A percentile compares a stretch with the other conserved stretches of the same genome.
These are phyloP conservation scores for Artemisia annua DNA, from an alignment of 129 eudicot genomes.

Conservation along the genomic window DNA sequence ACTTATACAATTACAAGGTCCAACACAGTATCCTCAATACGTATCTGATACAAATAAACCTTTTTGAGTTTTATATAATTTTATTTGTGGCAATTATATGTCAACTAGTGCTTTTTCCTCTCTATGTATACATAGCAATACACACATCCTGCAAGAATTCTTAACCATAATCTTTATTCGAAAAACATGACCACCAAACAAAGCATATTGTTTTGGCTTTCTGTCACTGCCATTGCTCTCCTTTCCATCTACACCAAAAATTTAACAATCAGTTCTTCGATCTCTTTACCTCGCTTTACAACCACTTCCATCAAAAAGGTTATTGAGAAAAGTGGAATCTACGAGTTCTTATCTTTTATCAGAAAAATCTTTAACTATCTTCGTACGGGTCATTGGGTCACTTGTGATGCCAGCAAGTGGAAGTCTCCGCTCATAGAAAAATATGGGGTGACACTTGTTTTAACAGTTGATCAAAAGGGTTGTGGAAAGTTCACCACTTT, in stretches of 20 bases:
- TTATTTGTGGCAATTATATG: too few species aligned
- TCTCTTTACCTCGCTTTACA: constrained; percentile 14
- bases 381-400: neutral
- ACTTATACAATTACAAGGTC: too few species aligned
- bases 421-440: constrained; percentile 51
- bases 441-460: constrained; percentile 48
- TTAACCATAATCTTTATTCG: constrained; percentile 27
- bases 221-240: constrained; percentile 50
- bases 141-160: constrained; percentile 7
- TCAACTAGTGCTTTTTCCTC: neutral
- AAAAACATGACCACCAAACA: constrained; percentile 50
- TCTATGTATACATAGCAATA: constrained; percentile 21
- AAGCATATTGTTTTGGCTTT: constrained; percentile 51
- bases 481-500: constrained; percentile 73
- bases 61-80: too few species aligned
- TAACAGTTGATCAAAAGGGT: constrained; percentile 61
- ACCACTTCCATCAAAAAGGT: constrained; percentile 30
- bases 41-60: too few species aligned
- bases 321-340: constrained; percentile 32
- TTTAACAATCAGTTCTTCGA: constrained; percentile 18
- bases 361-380: constrained; percentile 4
- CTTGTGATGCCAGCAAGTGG: constrained; percentile 52
- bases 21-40: too few species aligned
- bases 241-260: constrained; percentile 42
- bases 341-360: constrained; percentile 28